phyloP scores from a whole-genome alignment of 73 alveolate species.

The Paramecium octaurelia region DNA sequence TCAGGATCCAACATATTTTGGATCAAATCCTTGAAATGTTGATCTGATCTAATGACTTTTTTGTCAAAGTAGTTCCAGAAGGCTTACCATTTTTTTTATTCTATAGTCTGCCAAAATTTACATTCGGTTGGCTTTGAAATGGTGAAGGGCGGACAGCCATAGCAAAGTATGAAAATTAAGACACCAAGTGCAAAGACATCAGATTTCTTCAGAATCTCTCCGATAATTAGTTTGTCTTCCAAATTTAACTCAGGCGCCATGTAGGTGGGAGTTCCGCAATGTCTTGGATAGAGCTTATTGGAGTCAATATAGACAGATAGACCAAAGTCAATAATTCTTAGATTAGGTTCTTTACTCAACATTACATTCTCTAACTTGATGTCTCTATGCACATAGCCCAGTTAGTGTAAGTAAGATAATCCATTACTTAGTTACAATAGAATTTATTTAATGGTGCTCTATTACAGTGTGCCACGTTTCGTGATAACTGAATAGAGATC shows the following conservation, averaged over 20 bases:
- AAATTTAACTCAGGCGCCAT: conserved; percentile 58
- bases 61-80: background rate
- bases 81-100: background rate
- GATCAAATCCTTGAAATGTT: background rate
- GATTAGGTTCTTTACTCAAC: conserved; percentile 23
- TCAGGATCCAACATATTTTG: background rate
- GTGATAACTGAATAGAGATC: background rate
- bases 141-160: conserved; percentile 60
- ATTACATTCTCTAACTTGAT: conserved; percentile 84
- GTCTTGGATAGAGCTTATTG: background rate
- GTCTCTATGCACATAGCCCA: conserved; percentile 76
- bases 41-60: background rate
- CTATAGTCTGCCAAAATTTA: background rate
- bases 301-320: conserved; percentile 42
- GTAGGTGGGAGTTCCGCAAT: conserved; percentile 45
- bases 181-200: conserved; percentile 62
- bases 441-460: background rate
- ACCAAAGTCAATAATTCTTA: conserved; percentile 50
- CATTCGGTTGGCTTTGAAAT: background rate
- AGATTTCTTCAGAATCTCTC: background rate
- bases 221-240: background rate
- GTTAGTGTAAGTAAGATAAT: background rate
- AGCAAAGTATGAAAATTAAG: conserved; percentile 8
- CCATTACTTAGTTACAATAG: background rate
- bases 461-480: background rate